Base-by-base conservation (phyloP, 208 protist genomes). In the Paratrypanosoma confusum region DNA sequence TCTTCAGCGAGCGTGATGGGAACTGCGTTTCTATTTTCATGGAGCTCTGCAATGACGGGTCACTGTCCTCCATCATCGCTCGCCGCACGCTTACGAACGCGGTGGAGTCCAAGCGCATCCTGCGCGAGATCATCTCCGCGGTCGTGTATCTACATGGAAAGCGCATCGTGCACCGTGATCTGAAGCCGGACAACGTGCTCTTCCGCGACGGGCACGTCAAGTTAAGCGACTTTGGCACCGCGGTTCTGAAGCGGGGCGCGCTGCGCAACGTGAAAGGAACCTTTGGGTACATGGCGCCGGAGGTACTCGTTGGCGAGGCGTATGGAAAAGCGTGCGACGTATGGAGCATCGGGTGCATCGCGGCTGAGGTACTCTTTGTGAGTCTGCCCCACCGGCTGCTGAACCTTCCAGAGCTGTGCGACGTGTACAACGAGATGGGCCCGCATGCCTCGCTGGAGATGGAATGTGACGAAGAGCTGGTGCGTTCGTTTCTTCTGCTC, bases 341-440 rank as follows among this genome's bases (percentile, higher is more conserved):
- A 34, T 97, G 90, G 89, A 95, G 87, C 5, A 73, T 96, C 45
- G 90, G 90, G 16, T 96, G 90, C 63, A 95, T 97, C 47, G 66
- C 92, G 0, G 93, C 85, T 1, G 89, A 96, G 50, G 58, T 95
- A 22, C 68, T 87, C 13, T 68, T 33, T 11, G 57, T 87, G 7
- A 58, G 69, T 14, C 51, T 87, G 5, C 55, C 65, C 11, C 70
- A 86, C 46, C 57, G 70, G 27, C 31, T 43, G 14, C 36, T 87
- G 36, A 69, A 71, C 0, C 62, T 84, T 16, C 62, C 66, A 1
- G 71, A 78, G 48, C 57, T 90, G 65, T 70, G 62, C n/a, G 72
- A 84, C 13, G 78, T 65, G 35, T 90, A 84, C 47, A 57, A 67
- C 8, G 42, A 41, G 31, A 80, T 90, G 64, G 29, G 46, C 10